Conservation (phyloP, 164 flowering plant genomes). For the Platanus orientalis region DNA sequence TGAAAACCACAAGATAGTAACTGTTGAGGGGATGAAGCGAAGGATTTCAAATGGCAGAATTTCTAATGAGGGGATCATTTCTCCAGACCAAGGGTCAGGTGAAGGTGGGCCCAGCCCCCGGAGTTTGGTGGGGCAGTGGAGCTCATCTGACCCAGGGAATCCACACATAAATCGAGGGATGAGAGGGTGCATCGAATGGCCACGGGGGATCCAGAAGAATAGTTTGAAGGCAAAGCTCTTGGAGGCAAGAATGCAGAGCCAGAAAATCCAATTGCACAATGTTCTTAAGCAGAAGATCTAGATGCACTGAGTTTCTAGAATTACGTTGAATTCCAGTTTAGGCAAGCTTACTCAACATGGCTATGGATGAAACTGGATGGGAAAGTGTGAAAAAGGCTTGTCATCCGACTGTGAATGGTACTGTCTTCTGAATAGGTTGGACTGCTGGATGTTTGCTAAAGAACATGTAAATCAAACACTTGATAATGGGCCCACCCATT, state of each 20-base stretch:
- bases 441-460: not conserved
- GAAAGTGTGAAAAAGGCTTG: not conserved
- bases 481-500: not conserved
- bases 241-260: slow-evolving; percentile 88
- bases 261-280: slow-evolving; percentile 86
- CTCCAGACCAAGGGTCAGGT: slow-evolving; percentile 57
- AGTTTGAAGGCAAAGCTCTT: slow-evolving; percentile 80
- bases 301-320: not conserved
- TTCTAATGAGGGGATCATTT: slow-evolving; percentile 40
- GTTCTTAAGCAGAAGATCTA: slow-evolving; percentile 94
- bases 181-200: slow-evolving; percentile 96
- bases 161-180: slow-evolving; percentile 56
- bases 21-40: slow-evolving; percentile 54
- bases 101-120: slow-evolving; percentile 48
- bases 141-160: slow-evolving; percentile 71
- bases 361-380: not conserved
- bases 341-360: not conserved
- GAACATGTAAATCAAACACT: slow-evolving; percentile 2
- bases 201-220: slow-evolving; percentile 53
- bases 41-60: slow-evolving; percentile 62
- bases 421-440: not conserved
- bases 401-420: too few relatives aligned
- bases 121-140: slow-evolving; percentile 57
- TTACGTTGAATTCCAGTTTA: not conserved
- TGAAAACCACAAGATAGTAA: slow-evolving; percentile 54